Base-by-base conservation (phyloP, 768 basidiomycete genomes). In the Tricholoma saponaceum region DNA sequence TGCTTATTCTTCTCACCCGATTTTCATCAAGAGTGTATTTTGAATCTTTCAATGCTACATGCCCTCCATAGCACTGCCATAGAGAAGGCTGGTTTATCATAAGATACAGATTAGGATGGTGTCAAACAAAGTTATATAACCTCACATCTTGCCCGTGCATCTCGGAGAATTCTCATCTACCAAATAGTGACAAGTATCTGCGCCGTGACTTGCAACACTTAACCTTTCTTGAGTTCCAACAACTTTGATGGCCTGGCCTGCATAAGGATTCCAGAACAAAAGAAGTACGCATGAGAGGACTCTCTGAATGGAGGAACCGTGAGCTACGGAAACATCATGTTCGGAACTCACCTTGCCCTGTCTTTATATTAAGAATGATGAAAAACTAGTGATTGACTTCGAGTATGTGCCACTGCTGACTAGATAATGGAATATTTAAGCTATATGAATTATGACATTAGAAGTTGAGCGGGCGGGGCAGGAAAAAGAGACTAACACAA, bases 391-490 rank as follows among this genome's bases (percentile, higher is more conserved):
- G 25, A 26, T 26, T 5, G 25, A 47, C 25, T 47, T 26, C 46
- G 25, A 25, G 13, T n/a, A n/a, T n/a, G 16, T 4, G 13, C 16
- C 22, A 10, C 12, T 7, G 8, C 14, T 49, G 10, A 28, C 16
- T 28, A 26, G 10, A 1, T 83, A 76, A 66, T 90, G 87, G 20
- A 83, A 78, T 32, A 68, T 71, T 44, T 44, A 18, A 32, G 44
- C 53, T 54, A 30, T 26, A 44, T 54, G n/a, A 39, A 54, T 46
- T 25, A 25, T 18, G n/a, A 30, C 47, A 50, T 50, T 16, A 50
- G 47, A 50, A 14, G 47, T 18, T 50, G 26, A 16, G n/a, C 9
- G 26, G 14, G 26, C 7, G 14, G 52, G 28, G 23, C 12, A 54
- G n/a, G 23, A 37, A n/a, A 44, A 54, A 37, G 25, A 44, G 41